phyloP scores from a whole-genome alignment of 2,329 filamentous ascomycete species.

The Microsporum ferrugineum region DNA sequence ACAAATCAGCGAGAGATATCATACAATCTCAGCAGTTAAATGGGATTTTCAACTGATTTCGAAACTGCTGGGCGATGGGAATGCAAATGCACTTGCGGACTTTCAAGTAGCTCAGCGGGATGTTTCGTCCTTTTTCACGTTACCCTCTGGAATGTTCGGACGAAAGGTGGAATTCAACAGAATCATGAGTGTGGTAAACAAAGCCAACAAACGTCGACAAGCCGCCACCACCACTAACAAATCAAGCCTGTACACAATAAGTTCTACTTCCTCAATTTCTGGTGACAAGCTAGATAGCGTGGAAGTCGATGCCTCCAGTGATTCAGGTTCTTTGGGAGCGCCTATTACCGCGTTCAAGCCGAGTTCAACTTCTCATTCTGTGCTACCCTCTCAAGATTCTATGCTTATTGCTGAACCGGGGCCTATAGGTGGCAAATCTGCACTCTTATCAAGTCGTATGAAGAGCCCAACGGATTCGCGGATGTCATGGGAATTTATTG shows the following conservation, averaged over 20 bases:
- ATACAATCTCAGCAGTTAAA: conserved; percentile 76
- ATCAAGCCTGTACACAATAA: conserved; percentile 32
- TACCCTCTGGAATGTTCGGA: conserved; percentile 72
- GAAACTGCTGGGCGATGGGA: conserved; percentile 61
- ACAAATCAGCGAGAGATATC: conserved; percentile 75
- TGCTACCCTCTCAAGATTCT: conserved; percentile 24
- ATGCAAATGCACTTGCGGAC: conserved; percentile 56
- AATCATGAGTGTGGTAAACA: conserved; percentile 64
- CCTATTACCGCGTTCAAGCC: conserved; percentile 25
- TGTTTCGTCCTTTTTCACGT: conserved; percentile 81
- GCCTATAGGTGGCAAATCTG: conserved; percentile 23
- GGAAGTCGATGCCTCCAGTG: conserved; percentile 45
- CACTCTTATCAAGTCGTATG: conserved; percentile 19
- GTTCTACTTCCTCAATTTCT: conserved; percentile 44
- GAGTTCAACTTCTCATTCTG: conserved; percentile 24
- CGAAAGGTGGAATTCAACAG: conserved; percentile 59
- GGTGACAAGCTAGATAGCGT: conserved; percentile 39
- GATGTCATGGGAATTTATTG: conserved; percentile 24
- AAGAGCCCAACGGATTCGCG: conserved; percentile 31
- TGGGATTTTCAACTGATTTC: conserved; percentile 67
- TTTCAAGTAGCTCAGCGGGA: conserved; percentile 75
- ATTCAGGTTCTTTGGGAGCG: conserved; percentile 37
- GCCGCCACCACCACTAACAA: conserved; percentile 24
- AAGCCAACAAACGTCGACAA: conserved; percentile 56
- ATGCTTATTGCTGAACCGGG: conserved; percentile 26